These are phyloP conservation scores for Monosporascus sp. DNA, from an alignment of 2,329 filamentous ascomycete species.

Conservation along the genomic window DNA sequence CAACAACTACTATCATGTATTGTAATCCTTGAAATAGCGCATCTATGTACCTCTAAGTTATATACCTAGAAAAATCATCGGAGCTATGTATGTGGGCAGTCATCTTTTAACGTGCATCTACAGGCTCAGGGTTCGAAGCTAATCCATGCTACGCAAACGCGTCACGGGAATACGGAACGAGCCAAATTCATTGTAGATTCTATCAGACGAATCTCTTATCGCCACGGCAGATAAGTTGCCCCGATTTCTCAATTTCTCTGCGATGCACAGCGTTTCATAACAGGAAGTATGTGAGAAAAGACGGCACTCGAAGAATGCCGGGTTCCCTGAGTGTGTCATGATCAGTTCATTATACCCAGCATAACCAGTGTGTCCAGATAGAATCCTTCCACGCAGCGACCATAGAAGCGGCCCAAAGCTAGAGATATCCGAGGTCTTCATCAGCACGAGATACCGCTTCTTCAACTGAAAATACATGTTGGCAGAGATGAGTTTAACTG, in stretches of 20 bases:
- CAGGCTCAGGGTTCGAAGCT: no score
- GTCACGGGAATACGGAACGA: no score
- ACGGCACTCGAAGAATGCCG: conserved; percentile 28
- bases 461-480: conserved; percentile 5
- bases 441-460: conserved; percentile 17
- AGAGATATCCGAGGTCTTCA: conserved; percentile 4
- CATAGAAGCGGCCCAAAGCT: conserved; percentile 27
- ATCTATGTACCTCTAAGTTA: no score
- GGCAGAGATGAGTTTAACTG: conserved; percentile 1
- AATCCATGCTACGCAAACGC: no score
- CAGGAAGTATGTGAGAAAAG: conserved; percentile 29
- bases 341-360: conserved; percentile 32
- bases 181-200: conserved; percentile 19
- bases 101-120: no score
- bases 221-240: conserved; percentile 27
- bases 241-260: conserved; percentile 28
- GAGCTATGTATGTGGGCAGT: no score
- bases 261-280: conserved; percentile 14
- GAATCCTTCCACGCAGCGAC: conserved; percentile 35
- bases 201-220: conserved; percentile 28
- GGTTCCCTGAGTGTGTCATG: conserved; percentile 26
- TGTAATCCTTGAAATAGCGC: no score
- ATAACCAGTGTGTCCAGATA: conserved; percentile 40
- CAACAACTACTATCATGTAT: no score
- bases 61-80: no score